These are phyloP conservation scores for Dacryopinax primogenitus DNA, from an alignment of 768 basidiomycete genomes.

Conservation along the genomic window DNA sequence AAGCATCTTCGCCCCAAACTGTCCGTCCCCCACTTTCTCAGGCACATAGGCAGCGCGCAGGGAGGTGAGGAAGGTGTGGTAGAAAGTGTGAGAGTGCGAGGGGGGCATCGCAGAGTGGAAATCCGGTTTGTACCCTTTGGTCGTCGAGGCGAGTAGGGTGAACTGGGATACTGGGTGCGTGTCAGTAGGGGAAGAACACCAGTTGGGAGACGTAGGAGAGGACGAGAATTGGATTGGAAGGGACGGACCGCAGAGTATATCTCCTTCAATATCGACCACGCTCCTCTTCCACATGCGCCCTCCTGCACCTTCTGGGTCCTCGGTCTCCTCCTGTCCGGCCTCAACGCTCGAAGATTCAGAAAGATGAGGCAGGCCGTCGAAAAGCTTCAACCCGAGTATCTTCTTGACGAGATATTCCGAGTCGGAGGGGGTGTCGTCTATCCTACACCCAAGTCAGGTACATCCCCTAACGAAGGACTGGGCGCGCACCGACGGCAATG, in stretches of 20 bases:
- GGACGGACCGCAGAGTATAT: conserved; percentile 61
- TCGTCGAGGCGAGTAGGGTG: conserved; percentile 73
- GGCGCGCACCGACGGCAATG: conserved; percentile 56
- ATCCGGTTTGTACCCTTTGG: conserved; percentile 81
- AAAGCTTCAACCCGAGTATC: conserved; percentile 64
- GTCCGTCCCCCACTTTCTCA: background rate
- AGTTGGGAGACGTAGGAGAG: too few species aligned
- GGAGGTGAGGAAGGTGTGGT: background rate
- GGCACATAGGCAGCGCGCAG: background rate
- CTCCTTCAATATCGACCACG: conserved; percentile 79
- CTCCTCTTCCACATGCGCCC: conserved; percentile 73
- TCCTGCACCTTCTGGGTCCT: background rate
- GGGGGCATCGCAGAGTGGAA: conserved; percentile 74
- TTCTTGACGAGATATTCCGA: conserved; percentile 63
- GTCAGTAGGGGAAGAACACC: too few species aligned
- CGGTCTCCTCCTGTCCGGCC: conserved; percentile 18
- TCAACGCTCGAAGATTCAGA: conserved; percentile 10
- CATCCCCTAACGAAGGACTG: background rate
- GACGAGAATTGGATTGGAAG: background rate
- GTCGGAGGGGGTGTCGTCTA: conserved; percentile 74
- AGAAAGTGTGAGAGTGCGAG: background rate
- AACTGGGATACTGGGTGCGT: conserved; percentile 83
- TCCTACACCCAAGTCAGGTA: conserved; percentile 17
- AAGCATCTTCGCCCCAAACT: background rate
- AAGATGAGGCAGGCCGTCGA: conserved; percentile 43